These are phyloP conservation scores for Exophiala sp. DNA, from an alignment of 2,329 filamentous ascomycete genomes.

Conservation along the genomic window DNA sequence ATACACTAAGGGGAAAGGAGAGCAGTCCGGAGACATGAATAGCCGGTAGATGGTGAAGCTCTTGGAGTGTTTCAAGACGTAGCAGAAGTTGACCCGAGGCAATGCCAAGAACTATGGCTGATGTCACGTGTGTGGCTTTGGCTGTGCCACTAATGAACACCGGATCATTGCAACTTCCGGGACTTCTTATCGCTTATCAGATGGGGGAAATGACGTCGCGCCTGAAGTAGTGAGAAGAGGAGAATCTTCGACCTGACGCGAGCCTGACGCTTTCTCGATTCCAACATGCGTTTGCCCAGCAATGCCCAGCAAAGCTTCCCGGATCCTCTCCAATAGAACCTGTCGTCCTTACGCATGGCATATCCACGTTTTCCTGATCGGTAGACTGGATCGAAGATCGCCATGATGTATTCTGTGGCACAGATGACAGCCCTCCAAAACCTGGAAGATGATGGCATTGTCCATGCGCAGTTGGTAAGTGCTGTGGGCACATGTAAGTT, in stretches of 20 bases:
- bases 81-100: neutral
- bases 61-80: slow-evolving; percentile 10
- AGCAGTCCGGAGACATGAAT: slow-evolving; percentile 9
- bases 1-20: slow-evolving; percentile 1
- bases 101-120: slow-evolving; percentile 10
- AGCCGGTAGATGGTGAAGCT: slow-evolving; percentile 23
- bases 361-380: neutral
- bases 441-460: slow-evolving; percentile 2
- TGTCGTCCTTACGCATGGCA: neutral
- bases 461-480: too few species aligned
- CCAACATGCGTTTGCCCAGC: neutral
- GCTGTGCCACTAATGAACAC: neutral
- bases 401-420: slow-evolving; percentile 10
- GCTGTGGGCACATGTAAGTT: neutral
- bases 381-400: neutral
- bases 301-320: too few species aligned
- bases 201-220: slow-evolving; percentile 4
- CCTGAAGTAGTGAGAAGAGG: neutral
- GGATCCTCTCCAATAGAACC: too few species aligned
- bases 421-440: neutral
- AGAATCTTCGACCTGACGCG: too few species aligned
- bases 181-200: neutral
- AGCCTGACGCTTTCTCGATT: neutral
- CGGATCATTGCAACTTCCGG: neutral
- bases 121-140: neutral